Evolutionary conservation across 768 basidiomycete species (phyloP), one percentile per base, ranked within the genome.

Genomic region (Suillus americanus): DNA sequence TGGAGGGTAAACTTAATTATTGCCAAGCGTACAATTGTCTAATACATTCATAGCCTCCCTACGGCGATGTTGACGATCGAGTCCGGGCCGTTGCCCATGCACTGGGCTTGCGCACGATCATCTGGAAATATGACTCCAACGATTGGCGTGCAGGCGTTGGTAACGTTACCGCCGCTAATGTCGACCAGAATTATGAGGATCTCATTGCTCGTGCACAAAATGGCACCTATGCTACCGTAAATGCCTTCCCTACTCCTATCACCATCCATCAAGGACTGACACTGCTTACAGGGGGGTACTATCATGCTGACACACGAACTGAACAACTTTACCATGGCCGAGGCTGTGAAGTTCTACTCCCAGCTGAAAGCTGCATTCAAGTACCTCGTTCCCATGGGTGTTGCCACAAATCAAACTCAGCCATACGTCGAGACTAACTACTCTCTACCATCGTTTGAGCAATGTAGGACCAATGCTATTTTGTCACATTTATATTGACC

Each of bases 61-160:
- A 78, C 66, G 89, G 88, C 54, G 88, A 89, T 64, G 78, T 89
- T 23, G 92, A 94, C 50, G 88, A 89, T 75, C 89, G 92, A 60
- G 86, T 94, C 50, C 85, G 93, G 40, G 79, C 84, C 41, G 89
- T 94, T 63, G 86, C 89, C 3, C 72, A 86, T 28, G 86, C 82
- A 10, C 85, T 94, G 67, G 87, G 86, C 43, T 78, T 94, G 18
- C 83, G 83, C 14, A 90, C 90, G 3, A 81, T 94, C 71, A 79
- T 94, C 60, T 94, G 93, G 92, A 73, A 80, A 68, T 86, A 82
- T 65, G 87, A 90, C 69, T 83, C 87, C n/a, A 78, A 82, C 45
- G 92, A 95, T 74, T 93, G 91, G 91, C 83, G 86, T 71, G 84
- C 82, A 30, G 83, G 85, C 6, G 79, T 79, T 2, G 81, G 79